Evolutionary conservation across 2,329 filamentous ascomycete genomes (phyloP), one percentile per base, ranked within the genome.

Genomic region (Fusarium luffae): DNA sequence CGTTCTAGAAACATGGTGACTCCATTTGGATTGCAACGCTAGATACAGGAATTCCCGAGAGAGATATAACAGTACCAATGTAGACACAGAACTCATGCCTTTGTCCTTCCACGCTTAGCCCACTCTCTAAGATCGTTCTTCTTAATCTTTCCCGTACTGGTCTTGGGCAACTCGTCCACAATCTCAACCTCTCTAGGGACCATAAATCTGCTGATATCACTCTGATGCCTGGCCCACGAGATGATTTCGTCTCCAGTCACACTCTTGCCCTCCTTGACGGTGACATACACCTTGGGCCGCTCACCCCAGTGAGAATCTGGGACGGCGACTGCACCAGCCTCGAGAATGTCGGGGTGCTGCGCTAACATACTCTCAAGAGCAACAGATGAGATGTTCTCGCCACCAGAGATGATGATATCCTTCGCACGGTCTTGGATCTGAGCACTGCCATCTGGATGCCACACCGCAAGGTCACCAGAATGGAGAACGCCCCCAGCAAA

Each of bases 381-480:
- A 2, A 99, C 92, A 0, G 93, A 97, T 4, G 93, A 97, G 67
- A 99, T 98, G 79, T 99, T 99, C 80, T 99, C 96, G 60, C 96
- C 96, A 48, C 95, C 94, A 55, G 93, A 97, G 68, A 99, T 99
- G 76, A 99, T 99, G 55, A 99, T 98, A 77, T 99, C 96, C 83
- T 99, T 99, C 16, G 93, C 93, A 21, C 96, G 88, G 80, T 99
- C 96, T 62, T 97, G 84, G 69, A 99, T 97, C 83, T 98, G 93
- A 46, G 94, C 90, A 61, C 93, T 92, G 3, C 95, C 94, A 77
- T 98, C 96, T 0, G 91, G 86, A 81, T 98, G 93, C 92, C 93
- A 94, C 1, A 98, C 94, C 1, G 96, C 96, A 50, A 99, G 81
- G 79, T 99, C 96, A 1, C 96, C 96, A 18, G 92, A 95, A 81